A percentile compares a stretch with the other conserved stretches of the same genome.
Conservation (phyloP, 1,284 basidiomycete species). For the Marasmius oreades region DNA sequence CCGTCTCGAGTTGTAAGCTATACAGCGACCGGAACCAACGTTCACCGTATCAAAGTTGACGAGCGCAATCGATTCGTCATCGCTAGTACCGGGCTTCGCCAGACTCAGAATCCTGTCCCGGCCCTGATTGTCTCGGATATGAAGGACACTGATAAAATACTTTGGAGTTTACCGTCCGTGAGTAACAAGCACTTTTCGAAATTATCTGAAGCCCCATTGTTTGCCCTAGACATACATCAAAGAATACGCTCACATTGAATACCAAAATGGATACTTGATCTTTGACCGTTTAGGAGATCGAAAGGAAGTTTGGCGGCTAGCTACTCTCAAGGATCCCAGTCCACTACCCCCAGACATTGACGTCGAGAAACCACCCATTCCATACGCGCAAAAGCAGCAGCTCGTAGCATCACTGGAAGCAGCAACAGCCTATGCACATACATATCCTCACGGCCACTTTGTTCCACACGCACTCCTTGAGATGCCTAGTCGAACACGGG, state of each 20-base stretch:
- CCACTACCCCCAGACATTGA: conserved; percentile 22
- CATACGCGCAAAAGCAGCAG: conserved; percentile 36
- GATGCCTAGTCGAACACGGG: conserved; percentile 43
- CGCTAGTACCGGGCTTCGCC: conserved; percentile 43
- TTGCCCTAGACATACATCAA: conserved; percentile 45
- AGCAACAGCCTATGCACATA: conserved; percentile 9
- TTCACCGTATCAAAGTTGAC: conserved; percentile 75
- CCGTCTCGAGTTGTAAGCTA: conserved; percentile 35
- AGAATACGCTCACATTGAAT: conserved; percentile 68
- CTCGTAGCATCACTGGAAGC: conserved; percentile 22
- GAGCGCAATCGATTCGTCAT: conserved; percentile 54
- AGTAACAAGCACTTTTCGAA: conserved; percentile 4
- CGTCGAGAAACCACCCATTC: conserved; percentile 23
- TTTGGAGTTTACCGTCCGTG: conserved; percentile 58
- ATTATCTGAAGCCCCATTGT: background rate
- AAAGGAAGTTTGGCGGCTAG: conserved; percentile 69
- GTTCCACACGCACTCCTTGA: conserved; percentile 53
- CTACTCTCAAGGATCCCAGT: conserved; percentile 5
- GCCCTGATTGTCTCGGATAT: conserved; percentile 50
- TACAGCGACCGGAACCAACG: conserved; percentile 28
- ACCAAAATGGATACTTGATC: conserved; percentile 64
- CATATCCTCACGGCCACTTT: conserved; percentile 42
- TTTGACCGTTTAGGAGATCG: conserved; percentile 55
- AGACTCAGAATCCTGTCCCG: background rate
- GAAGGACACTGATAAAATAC: conserved; percentile 32